Conservation (phyloP, 2,329 filamentous ascomycete genomes). For the Pseudogymnoascus sp. region DNA sequence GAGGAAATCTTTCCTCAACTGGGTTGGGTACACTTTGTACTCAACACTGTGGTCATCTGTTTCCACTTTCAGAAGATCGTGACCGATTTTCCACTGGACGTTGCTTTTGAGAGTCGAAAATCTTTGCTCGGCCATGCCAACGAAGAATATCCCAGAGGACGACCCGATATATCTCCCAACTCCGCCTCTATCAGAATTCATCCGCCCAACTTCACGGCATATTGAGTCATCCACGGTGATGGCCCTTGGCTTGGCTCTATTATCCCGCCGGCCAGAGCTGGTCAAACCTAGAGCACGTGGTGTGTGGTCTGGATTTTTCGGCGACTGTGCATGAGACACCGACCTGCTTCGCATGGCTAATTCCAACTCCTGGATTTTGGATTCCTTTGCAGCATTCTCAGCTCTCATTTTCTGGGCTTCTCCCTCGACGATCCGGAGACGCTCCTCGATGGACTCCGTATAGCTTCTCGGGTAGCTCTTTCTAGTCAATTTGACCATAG, state of each 20-base stretch:
- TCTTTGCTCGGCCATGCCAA: constrained; percentile 13
- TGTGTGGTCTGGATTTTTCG: not conserved
- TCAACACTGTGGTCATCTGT: constrained; percentile 12
- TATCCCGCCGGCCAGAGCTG: not conserved
- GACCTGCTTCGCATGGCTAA: not conserved
- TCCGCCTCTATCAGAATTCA: constrained; percentile 12
- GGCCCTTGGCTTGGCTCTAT: not conserved
- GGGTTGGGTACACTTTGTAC: constrained; percentile 9
- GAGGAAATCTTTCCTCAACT: not conserved
- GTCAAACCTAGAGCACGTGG: not conserved
- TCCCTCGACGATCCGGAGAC: constrained; percentile 12
- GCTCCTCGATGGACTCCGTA: constrained; percentile 15
- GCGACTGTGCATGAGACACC: constrained; percentile 3
- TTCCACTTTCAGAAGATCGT: constrained; percentile 14
- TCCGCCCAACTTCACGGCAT: constrained; percentile 13
- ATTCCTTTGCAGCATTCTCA: constrained; percentile 11
- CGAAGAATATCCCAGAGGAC: constrained; percentile 14
- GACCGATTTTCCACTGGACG: constrained; percentile 9
- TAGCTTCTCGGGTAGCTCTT: constrained; percentile 15
- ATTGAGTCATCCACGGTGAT: constrained; percentile 12
- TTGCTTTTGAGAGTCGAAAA: constrained; percentile 10
- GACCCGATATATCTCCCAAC: constrained; percentile 15
- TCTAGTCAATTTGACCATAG: constrained; percentile 13
- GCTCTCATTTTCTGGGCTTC: constrained; percentile 12
- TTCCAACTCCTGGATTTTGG: constrained; percentile 13